phyloP scores from a whole-genome alignment of 2,329 filamentous ascomycete genomes.

The Aspergillaceae sp. region DNA sequence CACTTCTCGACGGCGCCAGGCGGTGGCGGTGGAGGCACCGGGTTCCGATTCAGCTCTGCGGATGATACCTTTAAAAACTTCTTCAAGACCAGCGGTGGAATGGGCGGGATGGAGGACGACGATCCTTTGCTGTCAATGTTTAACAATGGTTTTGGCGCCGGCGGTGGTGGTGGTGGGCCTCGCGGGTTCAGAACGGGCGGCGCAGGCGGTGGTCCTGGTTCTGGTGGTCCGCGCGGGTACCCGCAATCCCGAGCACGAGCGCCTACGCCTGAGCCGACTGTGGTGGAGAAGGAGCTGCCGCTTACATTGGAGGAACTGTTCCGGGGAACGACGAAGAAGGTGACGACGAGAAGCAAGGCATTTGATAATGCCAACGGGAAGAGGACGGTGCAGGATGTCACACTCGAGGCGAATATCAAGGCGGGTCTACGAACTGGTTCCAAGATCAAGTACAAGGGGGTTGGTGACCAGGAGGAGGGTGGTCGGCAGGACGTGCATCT shows the following conservation, averaged over 20 bases:
- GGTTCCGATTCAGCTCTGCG: constrained; percentile 77
- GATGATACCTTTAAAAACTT: constrained; percentile 82
- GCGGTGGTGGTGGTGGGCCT: constrained; percentile 24
- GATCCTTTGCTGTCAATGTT: constrained; percentile 49
- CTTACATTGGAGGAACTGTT: constrained; percentile 83
- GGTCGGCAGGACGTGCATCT: constrained; percentile 94
- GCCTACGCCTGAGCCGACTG: constrained; percentile 73
- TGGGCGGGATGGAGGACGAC: constrained; percentile 39
- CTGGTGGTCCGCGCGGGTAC: constrained; percentile 6
- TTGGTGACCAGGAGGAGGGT: constrained; percentile 96
- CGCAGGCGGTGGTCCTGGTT: constrained; percentile 13
- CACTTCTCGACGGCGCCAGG: constrained; percentile 43
- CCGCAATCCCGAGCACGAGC: constrained; percentile 24
- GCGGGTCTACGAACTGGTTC: constrained; percentile 90
- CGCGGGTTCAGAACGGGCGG: constrained; percentile 24
- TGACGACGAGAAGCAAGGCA: constrained; percentile 96
- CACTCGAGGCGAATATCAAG: constrained; percentile 92
- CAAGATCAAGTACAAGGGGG: constrained; percentile 96
- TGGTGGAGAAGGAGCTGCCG: constrained; percentile 74
- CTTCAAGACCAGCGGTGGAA: constrained; percentile 51
- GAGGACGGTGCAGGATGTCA: constrained; percentile 76
- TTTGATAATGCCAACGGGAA: constrained; percentile 71
- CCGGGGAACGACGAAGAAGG: constrained; percentile 83
- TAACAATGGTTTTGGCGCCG: constrained; percentile 34
- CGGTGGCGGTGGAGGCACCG: constrained; percentile 43